Base-by-base conservation (phyloP, 768 basidiomycete species). In the Lactarius psammicola region DNA sequence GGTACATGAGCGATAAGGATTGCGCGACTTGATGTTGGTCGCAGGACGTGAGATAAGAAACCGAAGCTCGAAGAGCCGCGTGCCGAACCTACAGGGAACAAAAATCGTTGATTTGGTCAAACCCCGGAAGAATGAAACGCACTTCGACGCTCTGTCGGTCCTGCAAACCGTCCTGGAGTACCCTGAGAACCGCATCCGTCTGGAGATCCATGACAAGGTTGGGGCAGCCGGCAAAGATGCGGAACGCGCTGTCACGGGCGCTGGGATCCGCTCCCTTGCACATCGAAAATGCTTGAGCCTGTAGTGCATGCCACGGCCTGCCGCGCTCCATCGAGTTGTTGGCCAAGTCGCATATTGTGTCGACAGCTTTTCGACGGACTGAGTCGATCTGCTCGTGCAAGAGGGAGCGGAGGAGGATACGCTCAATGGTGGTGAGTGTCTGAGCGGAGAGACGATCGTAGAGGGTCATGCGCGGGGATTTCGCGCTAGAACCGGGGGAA, bases 261-360 rank as follows among this genome's bases (percentile, higher is more conserved):
- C 63, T 62, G 18, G 73, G 64, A 44, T 76, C 76, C 4, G 69
- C 36, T 57, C 65, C 72, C 40, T 83, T 81, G 0, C 83, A 80
- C 88, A 91, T 89, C 55, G 76, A 79, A 71, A 92, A 92, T 0
- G 82, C 80, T 61, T 87, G 88, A 0, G 83, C 84, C 72, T 92
- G 91, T 1, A 93, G 78, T 2, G 87, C 87, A 72, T 91, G 90
- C 91, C 91, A 94, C 2, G 90, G 90, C 10, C 89, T 76, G 0
- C 91, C 92, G 2, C 90, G 82, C 18, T 75, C 73, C 88, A 93
- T 90, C 13, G 84, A 84, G 64, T 89, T 84, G 62, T 87, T 88
- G 7, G 91, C 87, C 33, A 93, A 77, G 70, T 93, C 92, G 65
- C 84, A 86, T 28, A 89, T 81, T 2, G 90, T 89, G 71, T 93